Evolutionary conservation across 1,284 basidiomycete species (phyloP).

Genomic region (Rhodotorula sp.): DNA sequence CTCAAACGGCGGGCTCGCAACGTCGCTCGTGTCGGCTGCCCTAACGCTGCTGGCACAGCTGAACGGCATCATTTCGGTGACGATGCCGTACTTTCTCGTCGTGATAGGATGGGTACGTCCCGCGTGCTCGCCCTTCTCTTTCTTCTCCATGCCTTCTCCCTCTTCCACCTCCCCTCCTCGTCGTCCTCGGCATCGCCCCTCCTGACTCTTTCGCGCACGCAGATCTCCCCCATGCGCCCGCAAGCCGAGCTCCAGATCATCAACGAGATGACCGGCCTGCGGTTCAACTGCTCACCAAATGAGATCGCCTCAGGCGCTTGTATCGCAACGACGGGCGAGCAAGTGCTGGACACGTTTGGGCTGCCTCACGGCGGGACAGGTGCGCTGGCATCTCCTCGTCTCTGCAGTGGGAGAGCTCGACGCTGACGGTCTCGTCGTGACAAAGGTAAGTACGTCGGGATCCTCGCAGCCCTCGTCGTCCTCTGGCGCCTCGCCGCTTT

Average conservation of each 20-base stretch:
- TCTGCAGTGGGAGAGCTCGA: too few relatives aligned
- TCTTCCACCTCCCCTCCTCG: background rate
- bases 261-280: slow-evolving; percentile 51
- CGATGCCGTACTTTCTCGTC: slow-evolving; percentile 51
- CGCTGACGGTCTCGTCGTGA: slow-evolving; percentile 46
- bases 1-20: slow-evolving; percentile 44
- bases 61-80: slow-evolving; percentile 52
- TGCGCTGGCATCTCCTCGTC: too few relatives aligned
- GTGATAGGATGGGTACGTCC: slow-evolving; percentile 49
- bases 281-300: slow-evolving; percentile 49
- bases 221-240: slow-evolving; percentile 44
- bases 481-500: slow-evolving; percentile 23
- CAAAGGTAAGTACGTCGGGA: slow-evolving; percentile 50
- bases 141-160: background rate
- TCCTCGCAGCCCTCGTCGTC: slow-evolving; percentile 46
- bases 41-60: slow-evolving; percentile 46
- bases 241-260: slow-evolving; percentile 51
- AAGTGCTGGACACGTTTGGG: slow-evolving; percentile 45
- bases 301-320: slow-evolving; percentile 50
- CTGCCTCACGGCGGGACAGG: slow-evolving; percentile 22
- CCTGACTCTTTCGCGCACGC: background rate
- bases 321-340: slow-evolving; percentile 51
- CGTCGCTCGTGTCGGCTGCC: slow-evolving; percentile 50
- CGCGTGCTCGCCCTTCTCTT: background rate
- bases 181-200: background rate